Evolutionary conservation across 352 stramenopile species (phyloP).

Genomic region (Globisporangium paddicum): DNA sequence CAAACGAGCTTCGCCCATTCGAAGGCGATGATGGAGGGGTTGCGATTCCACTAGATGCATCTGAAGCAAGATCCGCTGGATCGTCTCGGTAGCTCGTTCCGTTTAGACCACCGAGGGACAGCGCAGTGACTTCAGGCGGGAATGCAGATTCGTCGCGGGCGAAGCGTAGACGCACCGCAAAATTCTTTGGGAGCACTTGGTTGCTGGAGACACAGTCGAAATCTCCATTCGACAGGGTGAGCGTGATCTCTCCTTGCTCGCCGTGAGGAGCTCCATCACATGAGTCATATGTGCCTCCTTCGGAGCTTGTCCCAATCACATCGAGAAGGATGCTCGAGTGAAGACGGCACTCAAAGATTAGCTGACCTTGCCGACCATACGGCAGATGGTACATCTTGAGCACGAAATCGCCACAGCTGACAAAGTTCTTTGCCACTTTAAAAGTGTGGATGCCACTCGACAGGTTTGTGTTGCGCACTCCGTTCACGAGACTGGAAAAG

Average conservation of each 20-base stretch:
- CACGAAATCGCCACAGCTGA: constrained; percentile 59
- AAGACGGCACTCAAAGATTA: constrained; percentile 75
- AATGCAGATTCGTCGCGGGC: constrained; percentile 48
- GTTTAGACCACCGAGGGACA: constrained; percentile 18
- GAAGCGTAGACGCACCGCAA: constrained; percentile 54
- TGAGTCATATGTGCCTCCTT: constrained; percentile 19
- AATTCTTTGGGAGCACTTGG: constrained; percentile 65
- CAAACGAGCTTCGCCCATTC: constrained; percentile 12
- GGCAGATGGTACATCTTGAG: constrained; percentile 88
- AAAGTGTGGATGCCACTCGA: constrained; percentile 54
- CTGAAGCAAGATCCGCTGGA: not conserved
- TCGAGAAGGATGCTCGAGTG: constrained; percentile 74
- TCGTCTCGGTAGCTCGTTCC: constrained; percentile 15
- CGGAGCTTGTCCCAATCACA: constrained; percentile 14
- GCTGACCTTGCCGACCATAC: constrained; percentile 75
- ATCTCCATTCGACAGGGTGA: constrained; percentile 64
- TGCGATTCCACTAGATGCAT: constrained; percentile 3
- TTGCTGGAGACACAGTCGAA: constrained; percentile 79
- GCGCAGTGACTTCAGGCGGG: constrained; percentile 23
- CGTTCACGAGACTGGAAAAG: constrained; percentile 85
- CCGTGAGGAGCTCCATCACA: constrained; percentile 5
- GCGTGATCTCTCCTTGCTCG: constrained; percentile 36
- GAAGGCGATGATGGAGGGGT: not conserved
- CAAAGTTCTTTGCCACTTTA: constrained; percentile 55
- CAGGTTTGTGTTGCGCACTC: constrained; percentile 62